A percentile compares a stretch with the other conserved stretches of the same genome.
Conservation (phyloP, 495 filamentous ascomycete genomes). For the Aeminium ludgeri region DNA sequence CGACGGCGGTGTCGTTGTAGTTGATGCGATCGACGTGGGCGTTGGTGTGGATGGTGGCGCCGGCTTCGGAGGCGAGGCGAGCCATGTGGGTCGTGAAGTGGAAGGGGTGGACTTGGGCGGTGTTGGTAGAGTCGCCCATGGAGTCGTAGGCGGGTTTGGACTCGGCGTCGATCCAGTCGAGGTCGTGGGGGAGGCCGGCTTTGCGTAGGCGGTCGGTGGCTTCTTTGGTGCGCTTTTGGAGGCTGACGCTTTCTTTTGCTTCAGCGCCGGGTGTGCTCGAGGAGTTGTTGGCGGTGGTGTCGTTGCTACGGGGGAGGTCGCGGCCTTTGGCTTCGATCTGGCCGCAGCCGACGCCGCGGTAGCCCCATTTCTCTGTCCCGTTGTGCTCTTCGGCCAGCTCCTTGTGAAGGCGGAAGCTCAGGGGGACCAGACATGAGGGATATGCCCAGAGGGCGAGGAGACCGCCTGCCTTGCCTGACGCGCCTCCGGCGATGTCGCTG, state of each 20-base stretch:
- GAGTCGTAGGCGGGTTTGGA: constrained; percentile 53
- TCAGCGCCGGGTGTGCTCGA: constrained; percentile 11
- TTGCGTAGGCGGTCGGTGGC: constrained; percentile 41
- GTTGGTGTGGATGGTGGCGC: constrained; percentile 20
- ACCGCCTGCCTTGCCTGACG: constrained; percentile 90
- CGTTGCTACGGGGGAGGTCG: constrained; percentile 13
- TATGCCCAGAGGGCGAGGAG: constrained; percentile 89
- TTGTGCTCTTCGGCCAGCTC: constrained; percentile 73
- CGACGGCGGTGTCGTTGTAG: constrained; percentile 32
- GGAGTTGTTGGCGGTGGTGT: constrained; percentile 21
- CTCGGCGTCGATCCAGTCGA: constrained; percentile 71
- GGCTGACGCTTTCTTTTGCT: constrained; percentile 32
- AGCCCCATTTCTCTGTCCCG: constrained; percentile 74
- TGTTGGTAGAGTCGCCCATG: constrained; percentile 66
- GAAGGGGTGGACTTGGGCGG: constrained; percentile 88
- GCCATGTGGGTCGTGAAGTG: constrained; percentile 83
- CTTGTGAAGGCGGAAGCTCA: constrained; percentile 71
- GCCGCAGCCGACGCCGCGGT: constrained; percentile 62
- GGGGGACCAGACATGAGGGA: constrained; percentile 63
- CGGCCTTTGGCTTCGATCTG: constrained; percentile 46
- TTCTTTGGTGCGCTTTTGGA: constrained; percentile 56
- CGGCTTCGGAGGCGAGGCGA: constrained; percentile 55
- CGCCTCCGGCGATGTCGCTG: constrained; percentile 69
- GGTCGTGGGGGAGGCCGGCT: constrained; percentile 53
- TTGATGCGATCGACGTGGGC: constrained; percentile 52